phyloP scores from a whole-genome alignment of 2,329 filamentous ascomycete species.

The Scytalidium lignicola region DNA sequence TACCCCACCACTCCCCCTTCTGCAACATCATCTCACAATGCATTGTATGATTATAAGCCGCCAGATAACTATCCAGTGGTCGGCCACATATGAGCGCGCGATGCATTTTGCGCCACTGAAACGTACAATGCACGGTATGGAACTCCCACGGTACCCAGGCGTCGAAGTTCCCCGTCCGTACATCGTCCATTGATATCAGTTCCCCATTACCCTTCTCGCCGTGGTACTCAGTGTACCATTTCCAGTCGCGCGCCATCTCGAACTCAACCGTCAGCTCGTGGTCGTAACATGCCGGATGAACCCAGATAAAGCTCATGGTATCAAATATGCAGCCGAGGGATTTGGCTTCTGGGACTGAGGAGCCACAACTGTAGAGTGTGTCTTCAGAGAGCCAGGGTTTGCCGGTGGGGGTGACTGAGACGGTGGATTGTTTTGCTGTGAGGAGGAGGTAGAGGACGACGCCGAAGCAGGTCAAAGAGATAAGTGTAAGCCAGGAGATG shows the following conservation, averaged over 20 bases:
- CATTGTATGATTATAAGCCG: too few relatives aligned
- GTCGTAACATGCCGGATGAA: conserved; percentile 3
- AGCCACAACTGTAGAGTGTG: conserved; percentile 17
- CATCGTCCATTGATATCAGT: not conserved
- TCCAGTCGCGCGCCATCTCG: not conserved
- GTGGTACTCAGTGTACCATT: not conserved
- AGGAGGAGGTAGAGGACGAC: too few relatives aligned
- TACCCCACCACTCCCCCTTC: too few relatives aligned
- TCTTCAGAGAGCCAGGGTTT: too few relatives aligned
- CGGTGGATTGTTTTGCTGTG: too few relatives aligned
- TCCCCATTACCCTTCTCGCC: not conserved
- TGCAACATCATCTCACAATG: too few relatives aligned
- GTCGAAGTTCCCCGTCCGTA: not conserved
- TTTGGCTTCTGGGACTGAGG: conserved; percentile 3
- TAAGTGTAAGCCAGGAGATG: too few relatives aligned
- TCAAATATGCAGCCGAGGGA: conserved; percentile 3
- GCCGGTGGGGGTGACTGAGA: too few relatives aligned
- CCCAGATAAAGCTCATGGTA: conserved; percentile 3
- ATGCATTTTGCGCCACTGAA: conserved; percentile 1
- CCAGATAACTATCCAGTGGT: too few relatives aligned
- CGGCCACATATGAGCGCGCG: not conserved
- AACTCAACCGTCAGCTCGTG: conserved; percentile 1
- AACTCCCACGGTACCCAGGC: conserved; percentile 1
- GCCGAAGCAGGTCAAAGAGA: too few relatives aligned
- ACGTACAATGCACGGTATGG: conserved; percentile 1